Conservation (phyloP, 352 stramenopile genomes). For the Saprolegnia parasitica region DNA sequence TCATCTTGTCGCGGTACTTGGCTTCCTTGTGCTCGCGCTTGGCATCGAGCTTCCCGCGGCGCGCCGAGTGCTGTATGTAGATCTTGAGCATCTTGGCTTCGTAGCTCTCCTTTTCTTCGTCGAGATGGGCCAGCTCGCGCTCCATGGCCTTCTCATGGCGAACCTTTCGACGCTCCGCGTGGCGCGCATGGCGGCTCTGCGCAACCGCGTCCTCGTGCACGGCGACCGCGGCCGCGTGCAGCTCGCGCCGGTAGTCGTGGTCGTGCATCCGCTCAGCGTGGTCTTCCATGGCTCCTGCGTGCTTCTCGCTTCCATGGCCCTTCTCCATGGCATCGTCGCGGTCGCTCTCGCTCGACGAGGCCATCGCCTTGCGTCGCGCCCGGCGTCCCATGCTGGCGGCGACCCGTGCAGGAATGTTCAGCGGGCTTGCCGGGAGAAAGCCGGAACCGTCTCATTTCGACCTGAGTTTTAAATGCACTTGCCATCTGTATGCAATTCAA, state of each 20-base stretch:
- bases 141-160: neutral
- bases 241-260: neutral
- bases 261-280: neutral
- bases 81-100: neutral
- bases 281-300: neutral
- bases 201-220: neutral
- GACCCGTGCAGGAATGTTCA: conserved; percentile 8
- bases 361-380: too few relatives aligned
- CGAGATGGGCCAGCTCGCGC: neutral
- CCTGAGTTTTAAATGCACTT: neutral
- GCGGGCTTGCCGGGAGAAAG: neutral
- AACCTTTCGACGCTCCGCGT: neutral
- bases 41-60: neutral
- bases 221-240: neutral
- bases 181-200: neutral
- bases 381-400: neutral
- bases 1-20: neutral
- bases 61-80: neutral
- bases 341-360: too few relatives aligned
- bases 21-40: neutral
- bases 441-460: neutral
- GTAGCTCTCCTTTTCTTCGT: neutral
- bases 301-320: too few relatives aligned
- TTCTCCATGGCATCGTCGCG: too few relatives aligned
- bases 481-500: too few relatives aligned